Base-by-base conservation (phyloP, 2,329 filamentous ascomycete genomes). In the Alternaria postmessia region DNA sequence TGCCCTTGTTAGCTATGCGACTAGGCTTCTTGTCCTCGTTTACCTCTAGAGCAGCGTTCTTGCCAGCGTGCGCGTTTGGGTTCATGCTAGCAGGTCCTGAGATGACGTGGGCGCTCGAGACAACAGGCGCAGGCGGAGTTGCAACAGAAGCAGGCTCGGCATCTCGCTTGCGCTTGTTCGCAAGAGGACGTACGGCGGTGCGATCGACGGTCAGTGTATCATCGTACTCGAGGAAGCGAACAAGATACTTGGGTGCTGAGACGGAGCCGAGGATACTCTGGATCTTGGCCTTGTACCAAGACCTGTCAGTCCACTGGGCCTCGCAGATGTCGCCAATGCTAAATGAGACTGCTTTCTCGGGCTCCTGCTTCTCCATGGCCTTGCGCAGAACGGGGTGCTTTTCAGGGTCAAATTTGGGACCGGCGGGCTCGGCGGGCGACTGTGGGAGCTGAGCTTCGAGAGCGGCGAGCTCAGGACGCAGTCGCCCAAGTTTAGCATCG, bases 191-290 rank as follows among this genome's bases (percentile, higher is more conserved):
- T n/a, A 79, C 66, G 34, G 70, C 69, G 34, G 71, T 63, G 39
- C 67, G 64, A 39, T 88, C 87, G 36, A 95, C 82, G 51, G 93
- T 92, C 71, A 92, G 89, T 66, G 97, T 92, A 73, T 98, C 93
- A 63, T 91, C 88, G 81, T 98, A 98, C 72, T 88, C 92, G 81
- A 96, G 94, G 84, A 98, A 99, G 70, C 91, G 95, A 78, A 99
- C 94, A 48, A 92, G 91, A 78, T 97, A 99, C 65, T 97, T 92
- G 36, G 94, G 94, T 53, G 92, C 91, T 43, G 89, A 91, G n/a
- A 90, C 89, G 8, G 93, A 97, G 59, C 95, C 95, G 22, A 94
- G 97, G 71, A 97, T 94, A 53, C 91, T 94, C 52, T 93, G 94
- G 78, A 99, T 96, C 72, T 92, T 90, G 42, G 94, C 95, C 46